Base-by-base conservation (phyloP, 805 yeast species). In the Wickerhamiella slavikovae region DNA sequence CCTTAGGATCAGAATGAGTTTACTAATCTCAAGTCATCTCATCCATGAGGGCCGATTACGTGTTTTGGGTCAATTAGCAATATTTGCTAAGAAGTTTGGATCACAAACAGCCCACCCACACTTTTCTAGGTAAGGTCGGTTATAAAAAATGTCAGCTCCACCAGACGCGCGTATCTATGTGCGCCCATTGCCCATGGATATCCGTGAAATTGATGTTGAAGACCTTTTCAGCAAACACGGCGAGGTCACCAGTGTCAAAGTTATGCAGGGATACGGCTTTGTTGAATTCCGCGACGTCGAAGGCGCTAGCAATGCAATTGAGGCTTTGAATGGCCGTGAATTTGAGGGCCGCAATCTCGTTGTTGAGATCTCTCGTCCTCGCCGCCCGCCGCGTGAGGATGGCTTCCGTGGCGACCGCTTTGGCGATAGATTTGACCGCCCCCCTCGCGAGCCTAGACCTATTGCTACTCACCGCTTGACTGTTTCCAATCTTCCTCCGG, bases 251-350 rank as follows among this genome's bases (percentile, higher is more conserved):
- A 68, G 70, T 34, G 65, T 70, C 20, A 66, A 64, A 38, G 54
- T 71, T 18, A 68, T 69, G 55, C 46, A 47, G 20, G 67, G 71
- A 15, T 68, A 61, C 45, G 89, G 85, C 6, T 76, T 76, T 49
- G 64, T 77, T 12, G 72, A 75, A 36, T 76, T 61, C 44, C 55
- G 62, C 29, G 52, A 57, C 32, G 63, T 66, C 27, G 58, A 57
- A 8, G 64, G 66, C 54, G 82, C 91, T 2, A 57, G 69, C 25
- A 47, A 50, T 15, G 80, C 85, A 23, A 70, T 75, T 22, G 51
- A 60, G 14, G 49, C 57, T 32, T 60, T 73, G 22, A 64, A 68
- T 43, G 49, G 45, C 37, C 38, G 48, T 37, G 45, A 42, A 23
- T 42, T 46, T 38, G 44, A 42, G 35, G 58, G 58, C 32, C 47